Conservation (phyloP, 805 yeast species). For the Metschnikowia shivogae region DNA sequence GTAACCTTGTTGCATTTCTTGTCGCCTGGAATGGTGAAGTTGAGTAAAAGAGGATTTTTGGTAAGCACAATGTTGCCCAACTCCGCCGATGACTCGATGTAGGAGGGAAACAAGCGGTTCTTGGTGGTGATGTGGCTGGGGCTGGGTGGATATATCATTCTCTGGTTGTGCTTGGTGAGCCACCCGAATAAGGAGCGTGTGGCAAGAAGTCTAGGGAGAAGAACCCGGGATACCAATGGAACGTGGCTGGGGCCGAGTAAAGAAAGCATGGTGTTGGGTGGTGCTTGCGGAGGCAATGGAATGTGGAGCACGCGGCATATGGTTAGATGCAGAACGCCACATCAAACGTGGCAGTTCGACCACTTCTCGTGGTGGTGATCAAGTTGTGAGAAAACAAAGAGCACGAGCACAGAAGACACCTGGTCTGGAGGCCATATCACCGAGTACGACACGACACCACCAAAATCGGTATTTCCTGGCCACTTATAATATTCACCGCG, state of each 20-base stretch:
- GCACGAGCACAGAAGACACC: too few species aligned
- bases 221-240: conserved; percentile 7
- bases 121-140: conserved; percentile 35
- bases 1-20: conserved; percentile 59
- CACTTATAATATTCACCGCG: too few species aligned
- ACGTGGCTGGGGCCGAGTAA: conserved; percentile 8
- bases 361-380: too few species aligned
- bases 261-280: conserved; percentile 7
- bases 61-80: conserved; percentile 50
- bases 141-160: conserved; percentile 38
- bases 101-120: conserved; percentile 36
- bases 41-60: conserved; percentile 61
- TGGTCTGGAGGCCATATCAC: too few species aligned
- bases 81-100: conserved; percentile 54
- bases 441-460: too few species aligned
- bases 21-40: conserved; percentile 70
- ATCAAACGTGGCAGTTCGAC: too few species aligned
- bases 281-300: not conserved
- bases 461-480: too few species aligned
- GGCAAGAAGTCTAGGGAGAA: conserved; percentile 2
- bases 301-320: conserved; percentile 1
- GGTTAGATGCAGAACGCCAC: too few species aligned
- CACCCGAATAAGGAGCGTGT: conserved; percentile 15
- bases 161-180: conserved; percentile 18
- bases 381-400: too few species aligned